These are phyloP conservation scores for Dipteronia dyeriana DNA, from an alignment of 345 rosid species.

Conservation along the genomic window DNA sequence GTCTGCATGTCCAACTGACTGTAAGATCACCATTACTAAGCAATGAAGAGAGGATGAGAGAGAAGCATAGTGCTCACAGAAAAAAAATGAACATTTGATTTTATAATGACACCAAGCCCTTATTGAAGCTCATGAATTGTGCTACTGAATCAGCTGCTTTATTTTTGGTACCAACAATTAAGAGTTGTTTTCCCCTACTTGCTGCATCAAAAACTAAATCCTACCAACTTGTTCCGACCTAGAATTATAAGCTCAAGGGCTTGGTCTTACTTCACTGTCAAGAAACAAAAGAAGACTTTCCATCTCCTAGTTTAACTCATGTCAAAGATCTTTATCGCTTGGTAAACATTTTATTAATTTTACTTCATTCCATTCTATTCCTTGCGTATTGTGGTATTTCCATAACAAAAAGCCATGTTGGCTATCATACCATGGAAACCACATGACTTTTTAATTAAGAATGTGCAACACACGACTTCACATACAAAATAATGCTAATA, in stretches of 20 bases:
- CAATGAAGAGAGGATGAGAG: background rate
- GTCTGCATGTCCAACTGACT: background rate
- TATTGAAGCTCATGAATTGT: background rate
- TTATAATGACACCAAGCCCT: background rate
- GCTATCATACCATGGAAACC: background rate
- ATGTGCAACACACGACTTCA: background rate
- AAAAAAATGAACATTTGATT: background rate
- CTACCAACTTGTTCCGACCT: slow-evolving; percentile 8
- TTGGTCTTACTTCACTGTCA: slow-evolving; percentile 11
- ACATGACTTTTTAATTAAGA: background rate
- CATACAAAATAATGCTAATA: slow-evolving; percentile 2
- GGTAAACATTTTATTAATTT: slow-evolving; percentile 7
- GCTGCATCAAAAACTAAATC: slow-evolving; percentile 5
- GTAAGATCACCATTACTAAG: background rate
- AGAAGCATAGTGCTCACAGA: background rate
- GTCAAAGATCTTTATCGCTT: background rate
- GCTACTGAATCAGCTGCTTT: background rate
- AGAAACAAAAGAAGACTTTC: background rate
- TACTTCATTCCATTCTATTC: background rate
- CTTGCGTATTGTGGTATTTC: background rate
- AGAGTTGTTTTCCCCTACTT: background rate
- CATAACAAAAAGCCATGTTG: background rate
- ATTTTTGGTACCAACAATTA: background rate
- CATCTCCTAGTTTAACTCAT: background rate
- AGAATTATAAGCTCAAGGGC: slow-evolving; percentile 15